These are phyloP conservation scores for Rosa hybrid DNA, from an alignment of 331 rosid genomes.

Conservation along the genomic window DNA sequence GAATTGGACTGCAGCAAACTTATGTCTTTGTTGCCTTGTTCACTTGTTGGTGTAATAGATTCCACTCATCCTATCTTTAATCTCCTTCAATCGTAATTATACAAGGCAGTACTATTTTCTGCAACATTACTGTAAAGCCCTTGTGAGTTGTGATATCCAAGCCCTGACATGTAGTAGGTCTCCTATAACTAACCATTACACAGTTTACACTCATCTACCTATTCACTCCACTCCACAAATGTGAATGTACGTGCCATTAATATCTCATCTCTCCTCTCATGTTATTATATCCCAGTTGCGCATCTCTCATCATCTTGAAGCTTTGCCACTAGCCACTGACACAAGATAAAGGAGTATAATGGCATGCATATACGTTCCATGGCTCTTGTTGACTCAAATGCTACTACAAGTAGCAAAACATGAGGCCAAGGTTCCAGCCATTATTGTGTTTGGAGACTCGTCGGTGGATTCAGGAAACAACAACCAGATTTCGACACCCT, in stretches of 20 bases:
- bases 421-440: slow-evolving; percentile 52
- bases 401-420: slow-evolving; percentile 12
- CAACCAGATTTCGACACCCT: slow-evolving; percentile 49
- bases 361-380: slow-evolving; percentile 15
- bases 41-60: neutral
- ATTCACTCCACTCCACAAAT: neutral
- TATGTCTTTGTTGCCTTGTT: neutral
- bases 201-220: slow-evolving; percentile 1
- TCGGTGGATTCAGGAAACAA: slow-evolving; percentile 88
- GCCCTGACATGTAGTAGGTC: neutral
- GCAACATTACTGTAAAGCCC: neutral
- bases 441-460: slow-evolving; percentile 88
- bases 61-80: neutral
- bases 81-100: neutral
- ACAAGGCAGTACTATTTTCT: neutral
- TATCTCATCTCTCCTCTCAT: neutral
- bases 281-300: neutral
- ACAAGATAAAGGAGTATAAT: neutral
- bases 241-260: neutral
- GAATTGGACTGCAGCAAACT: slow-evolving; percentile 4
- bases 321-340: slow-evolving; percentile 4
- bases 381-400: slow-evolving; percentile 26
- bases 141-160: neutral
- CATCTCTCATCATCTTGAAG: slow-evolving; percentile 7
- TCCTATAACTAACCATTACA: neutral